Conservation (phyloP, 352 stramenopile species). For the Elongisporangium undulatum region DNA sequence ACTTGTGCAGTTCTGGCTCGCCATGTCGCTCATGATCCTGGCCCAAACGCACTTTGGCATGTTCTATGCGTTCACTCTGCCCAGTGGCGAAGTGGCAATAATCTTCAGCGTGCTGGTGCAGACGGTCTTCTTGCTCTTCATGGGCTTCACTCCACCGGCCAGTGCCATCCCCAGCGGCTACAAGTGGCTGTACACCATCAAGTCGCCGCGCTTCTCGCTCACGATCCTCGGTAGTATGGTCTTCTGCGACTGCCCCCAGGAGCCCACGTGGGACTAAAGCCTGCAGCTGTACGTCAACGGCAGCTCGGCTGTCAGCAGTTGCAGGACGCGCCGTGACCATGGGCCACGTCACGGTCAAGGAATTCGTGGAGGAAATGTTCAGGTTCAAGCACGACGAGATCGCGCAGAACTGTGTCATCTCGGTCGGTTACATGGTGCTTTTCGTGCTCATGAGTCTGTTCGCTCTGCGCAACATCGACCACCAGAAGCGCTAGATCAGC, state of each 20-base stretch:
- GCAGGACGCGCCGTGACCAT: constrained; percentile 10
- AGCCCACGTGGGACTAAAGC: constrained; percentile 13
- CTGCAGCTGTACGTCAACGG: constrained; percentile 11
- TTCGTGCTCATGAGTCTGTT: constrained; percentile 3
- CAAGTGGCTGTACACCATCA: constrained; percentile 8
- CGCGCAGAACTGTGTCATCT: not conserved
- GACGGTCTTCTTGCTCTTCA: constrained; percentile 23
- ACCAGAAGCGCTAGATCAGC: constrained; percentile 4
- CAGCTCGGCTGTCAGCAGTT: constrained; percentile 9
- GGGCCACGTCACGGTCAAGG: constrained; percentile 6
- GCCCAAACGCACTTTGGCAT: constrained; percentile 32
- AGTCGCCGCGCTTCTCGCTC: constrained; percentile 13
- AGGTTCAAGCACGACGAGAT: constrained; percentile 6
- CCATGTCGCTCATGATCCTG: constrained; percentile 25
- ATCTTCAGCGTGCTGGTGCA: constrained; percentile 20
- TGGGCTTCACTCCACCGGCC: constrained; percentile 25
- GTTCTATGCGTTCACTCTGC: constrained; percentile 22
- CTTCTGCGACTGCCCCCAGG: constrained; percentile 14
- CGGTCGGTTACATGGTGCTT: constrained; percentile 1
- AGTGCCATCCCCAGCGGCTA: constrained; percentile 19
- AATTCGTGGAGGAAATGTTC: constrained; percentile 2
- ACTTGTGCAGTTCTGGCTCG: constrained; percentile 36
- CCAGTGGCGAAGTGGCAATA: constrained; percentile 14
- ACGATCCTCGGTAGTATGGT: constrained; percentile 13
- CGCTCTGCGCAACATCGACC: constrained; percentile 4